These are phyloP conservation scores for Flaveria ramosissima DNA, from an alignment of 129 eudicot species.

Conservation along the genomic window DNA sequence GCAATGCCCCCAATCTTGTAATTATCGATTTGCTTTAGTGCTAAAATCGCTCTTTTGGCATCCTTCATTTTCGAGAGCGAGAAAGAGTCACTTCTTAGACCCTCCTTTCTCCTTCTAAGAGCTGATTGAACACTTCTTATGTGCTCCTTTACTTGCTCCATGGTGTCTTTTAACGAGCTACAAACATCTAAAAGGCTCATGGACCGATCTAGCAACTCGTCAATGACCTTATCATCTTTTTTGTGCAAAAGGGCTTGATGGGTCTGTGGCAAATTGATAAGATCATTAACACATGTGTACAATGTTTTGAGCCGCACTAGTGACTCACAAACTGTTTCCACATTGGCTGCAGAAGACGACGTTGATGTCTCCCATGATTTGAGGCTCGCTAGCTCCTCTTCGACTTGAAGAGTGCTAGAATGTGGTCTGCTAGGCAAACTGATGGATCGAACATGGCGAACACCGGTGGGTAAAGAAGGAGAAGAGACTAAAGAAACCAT, in stretches of 20 bases:
- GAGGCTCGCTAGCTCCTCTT: slow-evolving; percentile 29
- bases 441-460: slow-evolving; percentile 43
- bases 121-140: slow-evolving; percentile 36
- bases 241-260: slow-evolving; percentile 35
- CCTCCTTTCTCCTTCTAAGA: slow-evolving; percentile 36
- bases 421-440: slow-evolving; percentile 46
- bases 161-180: slow-evolving; percentile 34
- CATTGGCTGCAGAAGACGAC: not conserved
- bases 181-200: slow-evolving; percentile 42
- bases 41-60: slow-evolving; percentile 16
- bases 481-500: slow-evolving; percentile 32
- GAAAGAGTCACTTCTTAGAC: slow-evolving; percentile 11
- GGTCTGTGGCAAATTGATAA: slow-evolving; percentile 33
- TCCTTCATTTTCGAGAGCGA: slow-evolving; percentile 37
- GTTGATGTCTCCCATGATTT: slow-evolving; percentile 12
- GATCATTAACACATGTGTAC: slow-evolving; percentile 29
- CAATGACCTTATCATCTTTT: slow-evolving; percentile 33
- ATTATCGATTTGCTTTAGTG: slow-evolving; percentile 30
- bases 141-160: slow-evolving; percentile 38
- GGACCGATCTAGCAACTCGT: slow-evolving; percentile 44
- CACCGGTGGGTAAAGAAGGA: slow-evolving; percentile 26
- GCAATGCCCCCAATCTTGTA: not conserved
- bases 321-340: slow-evolving; percentile 16
- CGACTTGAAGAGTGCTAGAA: slow-evolving; percentile 38
- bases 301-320: slow-evolving; percentile 20